Conservation (phyloP, 805 yeast species). For the Candida coquimbonensis region DNA sequence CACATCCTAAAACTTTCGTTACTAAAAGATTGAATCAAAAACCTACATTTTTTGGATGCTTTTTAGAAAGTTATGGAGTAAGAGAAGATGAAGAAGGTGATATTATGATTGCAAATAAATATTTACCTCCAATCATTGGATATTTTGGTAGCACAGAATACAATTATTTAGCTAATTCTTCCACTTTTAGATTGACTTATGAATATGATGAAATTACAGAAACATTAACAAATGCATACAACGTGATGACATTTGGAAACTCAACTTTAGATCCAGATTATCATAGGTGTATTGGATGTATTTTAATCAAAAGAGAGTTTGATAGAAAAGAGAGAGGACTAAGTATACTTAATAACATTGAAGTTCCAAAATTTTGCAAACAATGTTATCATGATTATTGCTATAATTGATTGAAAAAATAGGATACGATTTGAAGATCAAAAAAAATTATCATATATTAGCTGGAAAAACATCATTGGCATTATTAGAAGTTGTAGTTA, state of each 20-base stretch:
- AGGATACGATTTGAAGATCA: too few species aligned
- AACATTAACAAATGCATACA: conserved; percentile 47
- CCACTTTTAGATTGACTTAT: conserved; percentile 53
- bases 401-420: conserved; percentile 21
- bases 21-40: conserved; percentile 41
- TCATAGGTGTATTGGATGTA: conserved; percentile 49
- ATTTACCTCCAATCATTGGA: conserved; percentile 46
- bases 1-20: conserved; percentile 42
- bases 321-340: conserved; percentile 30
- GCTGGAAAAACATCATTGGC: not conserved
- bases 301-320: conserved; percentile 44
- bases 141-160: conserved; percentile 41
- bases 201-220: conserved; percentile 33
- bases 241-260: conserved; percentile 40
- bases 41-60: conserved; percentile 82
- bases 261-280: conserved; percentile 30
- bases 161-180: conserved; percentile 42
- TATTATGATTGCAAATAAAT: conserved; percentile 4
- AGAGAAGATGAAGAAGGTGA: conserved; percentile 5
- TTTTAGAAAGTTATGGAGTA: conserved; percentile 12
- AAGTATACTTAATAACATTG: conserved; percentile 15
- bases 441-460: not conserved
- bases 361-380: conserved; percentile 28
- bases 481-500: not conserved
- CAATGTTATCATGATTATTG: conserved; percentile 35